A percentile compares a stretch with the other conserved stretches of the same genome.
Conservation (phyloP, 1,284 basidiomycete genomes). For the Hemileia vastatrix region DNA sequence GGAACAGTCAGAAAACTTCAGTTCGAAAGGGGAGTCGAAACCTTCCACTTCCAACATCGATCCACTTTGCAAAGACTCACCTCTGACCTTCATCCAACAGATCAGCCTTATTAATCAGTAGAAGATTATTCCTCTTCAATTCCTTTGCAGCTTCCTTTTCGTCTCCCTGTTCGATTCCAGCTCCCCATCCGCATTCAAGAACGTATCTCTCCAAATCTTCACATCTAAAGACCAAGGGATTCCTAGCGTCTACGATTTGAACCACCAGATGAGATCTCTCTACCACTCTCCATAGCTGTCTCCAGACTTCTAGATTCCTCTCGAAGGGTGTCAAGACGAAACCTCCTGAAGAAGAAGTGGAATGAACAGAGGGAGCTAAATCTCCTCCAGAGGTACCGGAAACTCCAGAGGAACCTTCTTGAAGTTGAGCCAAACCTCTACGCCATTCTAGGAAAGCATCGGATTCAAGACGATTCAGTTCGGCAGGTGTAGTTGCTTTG, state of each 20-base stretch:
- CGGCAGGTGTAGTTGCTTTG: slow-evolving; percentile 34
- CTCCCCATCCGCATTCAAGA: slow-evolving; percentile 17
- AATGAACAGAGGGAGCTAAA: background rate
- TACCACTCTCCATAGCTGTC: slow-evolving; percentile 44
- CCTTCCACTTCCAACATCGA: background rate
- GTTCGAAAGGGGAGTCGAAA: background rate
- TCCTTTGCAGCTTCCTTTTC: slow-evolving; percentile 25
- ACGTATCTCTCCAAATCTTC: slow-evolving; percentile 44
- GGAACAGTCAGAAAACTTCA: background rate
- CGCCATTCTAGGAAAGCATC: slow-evolving; percentile 43
- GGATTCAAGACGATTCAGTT: slow-evolving; percentile 40
- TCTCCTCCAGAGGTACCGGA: background rate
- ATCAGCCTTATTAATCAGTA: slow-evolving; percentile 45
- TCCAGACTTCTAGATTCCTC: slow-evolving; percentile 43
- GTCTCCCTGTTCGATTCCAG: background rate
- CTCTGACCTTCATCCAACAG: slow-evolving; percentile 41
- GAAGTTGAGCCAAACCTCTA: slow-evolving; percentile 35
- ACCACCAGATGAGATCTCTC: slow-evolving; percentile 42
- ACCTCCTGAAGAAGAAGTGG: slow-evolving; percentile 17
- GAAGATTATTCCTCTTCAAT: slow-evolving; percentile 34
- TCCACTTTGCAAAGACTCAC: background rate
- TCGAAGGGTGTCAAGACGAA: slow-evolving; percentile 45
- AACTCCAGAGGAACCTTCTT: slow-evolving; percentile 24
- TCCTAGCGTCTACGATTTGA: slow-evolving; percentile 43
- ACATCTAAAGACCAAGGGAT: slow-evolving; percentile 42